phyloP scores from a whole-genome alignment of 2,329 filamentous ascomycete genomes.

The Cladosporium sp. region DNA sequence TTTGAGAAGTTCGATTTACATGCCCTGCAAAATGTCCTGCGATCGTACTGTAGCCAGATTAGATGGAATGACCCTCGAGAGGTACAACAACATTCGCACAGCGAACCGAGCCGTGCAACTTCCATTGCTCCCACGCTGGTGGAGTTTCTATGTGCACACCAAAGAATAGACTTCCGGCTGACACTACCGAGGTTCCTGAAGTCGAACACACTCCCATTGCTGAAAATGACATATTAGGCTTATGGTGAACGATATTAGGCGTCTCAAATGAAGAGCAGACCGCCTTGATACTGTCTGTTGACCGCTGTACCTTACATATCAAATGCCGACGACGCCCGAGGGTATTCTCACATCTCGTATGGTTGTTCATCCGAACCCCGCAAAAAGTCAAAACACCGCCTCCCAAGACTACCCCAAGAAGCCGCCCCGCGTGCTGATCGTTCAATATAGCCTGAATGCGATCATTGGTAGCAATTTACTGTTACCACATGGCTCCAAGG shows the following conservation, averaged over 20 bases:
- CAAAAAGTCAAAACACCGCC: neutral
- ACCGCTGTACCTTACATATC: neutral
- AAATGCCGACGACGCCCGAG: neutral
- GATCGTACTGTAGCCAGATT: too few species aligned
- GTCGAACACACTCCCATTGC: too few species aligned
- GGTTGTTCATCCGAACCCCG: neutral
- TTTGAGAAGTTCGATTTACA: too few species aligned
- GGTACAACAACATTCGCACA: too few species aligned
- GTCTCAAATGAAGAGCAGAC: neutral
- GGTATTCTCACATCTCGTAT: neutral
- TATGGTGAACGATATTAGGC: neutral
- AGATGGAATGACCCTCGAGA: too few species aligned
- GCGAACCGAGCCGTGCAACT: too few species aligned
- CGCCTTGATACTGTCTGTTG: neutral
- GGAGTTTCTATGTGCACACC: too few species aligned
- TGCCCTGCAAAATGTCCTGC: too few species aligned
- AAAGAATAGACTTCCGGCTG: too few species aligned
- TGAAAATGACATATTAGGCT: too few species aligned
- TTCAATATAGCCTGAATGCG: neutral
- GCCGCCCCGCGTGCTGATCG: neutral
- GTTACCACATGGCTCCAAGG: neutral
- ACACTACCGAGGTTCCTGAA: too few species aligned
- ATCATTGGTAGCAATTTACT: neutral
- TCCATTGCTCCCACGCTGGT: too few species aligned
- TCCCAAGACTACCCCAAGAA: constrained; percentile 1